Base-by-base conservation (phyloP, 176 grass and related monocot species). In the Metroxylon sagu region DNA sequence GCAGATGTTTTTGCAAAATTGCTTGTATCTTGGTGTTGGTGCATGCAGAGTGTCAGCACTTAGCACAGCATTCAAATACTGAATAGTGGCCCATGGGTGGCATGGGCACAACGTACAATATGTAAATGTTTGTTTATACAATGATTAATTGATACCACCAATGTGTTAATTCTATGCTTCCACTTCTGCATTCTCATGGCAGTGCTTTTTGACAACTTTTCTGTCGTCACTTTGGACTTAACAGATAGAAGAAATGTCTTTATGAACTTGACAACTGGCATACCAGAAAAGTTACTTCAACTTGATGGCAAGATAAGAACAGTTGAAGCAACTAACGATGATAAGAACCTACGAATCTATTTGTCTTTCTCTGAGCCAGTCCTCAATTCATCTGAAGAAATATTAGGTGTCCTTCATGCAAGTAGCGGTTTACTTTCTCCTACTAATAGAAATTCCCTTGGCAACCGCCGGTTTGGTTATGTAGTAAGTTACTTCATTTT, bases 381-480 rank as follows among this genome's bases (percentile, higher is more conserved):
- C 50, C 56, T 97, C 29, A 97, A 97, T 56, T 83, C 92, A 19
- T 91, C 92, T 26, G 56, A 48, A 5, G 48, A 91, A 60, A 85
- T 97, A 8, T 73, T 88, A n/a, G 1, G 19, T 16, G 66, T 58
- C 10, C 87, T 97, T 49, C 71, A 30, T 19, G 57, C 63, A 15
- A 83, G 75, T 6, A 35, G 29, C 39, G 87, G 81, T 64, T 43
- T 59, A 2, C 84, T 97, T 2, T 75, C 78, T 4, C 84, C 92
- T 5, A 87, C 92, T 56, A 80, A 80, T 48, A 82, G 75, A 66
- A 78, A 31, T 62, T 85, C 66, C 1, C 73, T 82, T 10, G 84
- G 81, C 25, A 91, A 91, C 6, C 84, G 78, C 54, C 87, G 84
- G 0, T 97, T 97, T 49, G 87, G 83, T 16, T 97, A 73, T 29